These are phyloP conservation scores for Eustoma russellianum DNA, from an alignment of 257 asterid genomes.

Conservation along the genomic window DNA sequence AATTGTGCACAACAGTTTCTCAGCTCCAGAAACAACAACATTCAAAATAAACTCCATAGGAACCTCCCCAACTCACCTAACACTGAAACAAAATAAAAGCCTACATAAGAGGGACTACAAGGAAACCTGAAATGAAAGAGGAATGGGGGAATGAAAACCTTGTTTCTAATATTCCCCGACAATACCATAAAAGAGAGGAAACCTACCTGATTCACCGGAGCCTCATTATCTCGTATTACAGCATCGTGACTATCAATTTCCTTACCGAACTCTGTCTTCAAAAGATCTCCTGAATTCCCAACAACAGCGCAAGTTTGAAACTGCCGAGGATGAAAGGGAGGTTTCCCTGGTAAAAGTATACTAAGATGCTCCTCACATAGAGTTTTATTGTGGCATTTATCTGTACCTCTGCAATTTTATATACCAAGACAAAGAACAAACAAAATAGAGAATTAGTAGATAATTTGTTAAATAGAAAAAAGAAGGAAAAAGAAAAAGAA, in stretches of 20 bases:
- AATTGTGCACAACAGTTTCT: no score
- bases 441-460: background rate
- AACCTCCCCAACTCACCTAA: background rate
- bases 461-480: slow-evolving; percentile 1
- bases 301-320: slow-evolving; percentile 93
- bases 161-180: background rate
- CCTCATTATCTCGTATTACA: slow-evolving; percentile 95
- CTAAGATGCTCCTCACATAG: slow-evolving; percentile 89
- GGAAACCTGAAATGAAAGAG: background rate
- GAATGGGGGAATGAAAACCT: background rate
- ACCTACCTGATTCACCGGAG: slow-evolving; percentile 85
- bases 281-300: slow-evolving; percentile 96
- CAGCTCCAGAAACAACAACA: no score
- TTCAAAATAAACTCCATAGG: background rate
- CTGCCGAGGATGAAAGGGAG: slow-evolving; percentile 96
- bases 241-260: slow-evolving; percentile 97
- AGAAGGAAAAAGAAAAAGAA: slow-evolving; percentile 10
- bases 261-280: slow-evolving; percentile 84
- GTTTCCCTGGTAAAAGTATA: slow-evolving; percentile 78
- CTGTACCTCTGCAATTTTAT: slow-evolving; percentile 51
- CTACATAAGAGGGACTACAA: no score
- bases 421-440: background rate
- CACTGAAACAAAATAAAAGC: background rate
- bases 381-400: slow-evolving; percentile 80
- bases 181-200: background rate